Evolutionary conservation across 2,329 filamentous ascomycete genomes (phyloP).

Genomic region (Epichloe amarillans): DNA sequence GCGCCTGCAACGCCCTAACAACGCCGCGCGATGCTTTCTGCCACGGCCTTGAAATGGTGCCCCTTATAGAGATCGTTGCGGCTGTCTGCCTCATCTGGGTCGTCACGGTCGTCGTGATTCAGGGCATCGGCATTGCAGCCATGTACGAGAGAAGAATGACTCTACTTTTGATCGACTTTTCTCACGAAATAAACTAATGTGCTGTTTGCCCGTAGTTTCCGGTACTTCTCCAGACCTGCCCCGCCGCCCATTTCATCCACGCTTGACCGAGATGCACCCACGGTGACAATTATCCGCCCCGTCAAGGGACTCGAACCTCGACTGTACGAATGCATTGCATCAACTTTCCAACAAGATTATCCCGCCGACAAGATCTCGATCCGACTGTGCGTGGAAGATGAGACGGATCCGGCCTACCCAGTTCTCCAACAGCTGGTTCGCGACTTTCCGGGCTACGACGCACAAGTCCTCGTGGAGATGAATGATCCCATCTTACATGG

Average conservation of each 20-base stretch:
- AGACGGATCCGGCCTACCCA: constrained; percentile 62
- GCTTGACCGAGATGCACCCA: constrained; percentile 46
- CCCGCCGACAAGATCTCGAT: constrained; percentile 63
- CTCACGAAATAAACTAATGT: neutral
- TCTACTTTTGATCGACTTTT: neutral
- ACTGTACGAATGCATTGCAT: constrained; percentile 83
- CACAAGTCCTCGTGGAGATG: constrained; percentile 63
- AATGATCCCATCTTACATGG: constrained; percentile 61
- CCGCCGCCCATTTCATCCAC: constrained; percentile 36
- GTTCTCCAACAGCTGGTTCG: constrained; percentile 56
- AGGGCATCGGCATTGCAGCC: constrained; percentile 41
- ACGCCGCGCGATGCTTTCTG: constrained; percentile 5
- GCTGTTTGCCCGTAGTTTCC: constrained; percentile 26
- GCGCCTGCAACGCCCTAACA: neutral
- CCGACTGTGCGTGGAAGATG: constrained; percentile 67
- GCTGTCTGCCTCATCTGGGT: constrained; percentile 39
- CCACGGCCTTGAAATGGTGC: constrained; percentile 13
- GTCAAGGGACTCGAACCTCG: constrained; percentile 84
- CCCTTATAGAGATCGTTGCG: constrained; percentile 26
- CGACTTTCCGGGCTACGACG: constrained; percentile 62
- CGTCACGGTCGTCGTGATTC: constrained; percentile 36
- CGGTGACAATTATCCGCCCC: constrained; percentile 83
- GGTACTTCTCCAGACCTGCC: constrained; percentile 36
- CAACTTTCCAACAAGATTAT: constrained; percentile 74
- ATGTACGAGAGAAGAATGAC: constrained; percentile 29